Evolutionary conservation across 306 rosid genomes (phyloP), one percentile per base, ranked within the genome.

Genomic region (Senna siamea): DNA sequence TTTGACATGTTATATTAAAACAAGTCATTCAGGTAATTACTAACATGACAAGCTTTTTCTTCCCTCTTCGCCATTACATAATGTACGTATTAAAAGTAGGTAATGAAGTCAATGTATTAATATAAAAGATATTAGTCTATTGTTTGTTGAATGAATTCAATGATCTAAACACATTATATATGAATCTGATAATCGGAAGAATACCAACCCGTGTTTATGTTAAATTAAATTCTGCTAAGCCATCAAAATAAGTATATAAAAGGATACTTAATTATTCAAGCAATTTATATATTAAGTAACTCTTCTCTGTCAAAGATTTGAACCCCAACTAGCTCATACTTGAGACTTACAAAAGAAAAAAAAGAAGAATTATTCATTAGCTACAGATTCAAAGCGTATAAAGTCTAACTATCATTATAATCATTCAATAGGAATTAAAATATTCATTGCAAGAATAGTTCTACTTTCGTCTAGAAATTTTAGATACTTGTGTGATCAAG

Each of bases 1-100:
- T 75, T 71, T 85, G 69, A 82, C 62, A 26, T 22, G 46, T 54
- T 61, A 74, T 32, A 82, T 86, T 59, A 77, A 78, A 80, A 34
- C 35, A 40, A 78, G 65, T 51, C 59, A 14, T 67, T 26, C 14
- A 14, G 34, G n/a, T 43, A 30, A 13, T 72, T 66, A 64, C 6
- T 85, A 53, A 83, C 47, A 26, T 20, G 15, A 43, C 35, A 63
- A 58, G 2, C 37, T 43, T 46, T 12, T 53, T 70, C 38, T 32
- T 44, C 52, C 37, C 23, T 46, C 64, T 62, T 75, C 32, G 59
- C 28, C 17, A 6, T 23, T 54, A 75, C 63, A 30, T 3, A 56
- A 67, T 48, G 32, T 10, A 13, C n/a, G 43, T 37, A 10, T 18
- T 18, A 5, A 62, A 11, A 18, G 8, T 1, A 60, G 34, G 10